Percentiles rank a stretch among this genome's conserved stretches.
Evolutionary conservation across 805 yeast species (phyloP).

Genomic region (Isabelozyma heimii): DNA sequence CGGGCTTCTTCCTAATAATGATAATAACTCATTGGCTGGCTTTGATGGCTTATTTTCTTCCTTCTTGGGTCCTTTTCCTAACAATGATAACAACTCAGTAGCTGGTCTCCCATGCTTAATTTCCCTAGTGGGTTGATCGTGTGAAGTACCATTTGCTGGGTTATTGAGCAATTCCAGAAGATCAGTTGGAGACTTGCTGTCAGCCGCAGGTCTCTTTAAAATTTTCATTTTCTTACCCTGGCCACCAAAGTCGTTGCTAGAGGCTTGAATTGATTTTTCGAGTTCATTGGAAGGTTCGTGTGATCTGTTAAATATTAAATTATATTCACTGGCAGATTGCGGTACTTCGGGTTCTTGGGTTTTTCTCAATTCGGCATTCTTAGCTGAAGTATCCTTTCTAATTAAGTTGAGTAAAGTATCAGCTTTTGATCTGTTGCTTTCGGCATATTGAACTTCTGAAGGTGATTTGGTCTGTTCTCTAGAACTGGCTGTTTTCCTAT

Average conservation of each 20-base stretch:
- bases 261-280: conserved; percentile 13
- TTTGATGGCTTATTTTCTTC: background rate
- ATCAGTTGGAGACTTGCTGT: conserved; percentile 6
- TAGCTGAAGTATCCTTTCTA: conserved; percentile 10
- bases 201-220: conserved; percentile 13
- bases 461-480: conserved; percentile 2
- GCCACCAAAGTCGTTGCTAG: conserved; percentile 5
- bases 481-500: conserved; percentile 14
- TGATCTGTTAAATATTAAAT: conserved; percentile 1
- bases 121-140: conserved; percentile 1
- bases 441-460: conserved; percentile 8
- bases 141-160: background rate
- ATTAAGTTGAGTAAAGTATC: conserved; percentile 27
- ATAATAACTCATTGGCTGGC: conserved; percentile 11
- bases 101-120: conserved; percentile 8
- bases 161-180: conserved; percentile 10
- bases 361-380: conserved; percentile 1
- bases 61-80: conserved; percentile 7
- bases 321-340: background rate
- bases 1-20: conserved; percentile 6
- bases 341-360: background rate
- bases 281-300: conserved; percentile 23
- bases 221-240: conserved; percentile 26
- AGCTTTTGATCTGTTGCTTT: conserved; percentile 29
- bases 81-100: conserved; percentile 11